These are phyloP conservation scores for Wallacemonas collosoma DNA, from an alignment of 208 protist genomes.

Conservation along the genomic window DNA sequence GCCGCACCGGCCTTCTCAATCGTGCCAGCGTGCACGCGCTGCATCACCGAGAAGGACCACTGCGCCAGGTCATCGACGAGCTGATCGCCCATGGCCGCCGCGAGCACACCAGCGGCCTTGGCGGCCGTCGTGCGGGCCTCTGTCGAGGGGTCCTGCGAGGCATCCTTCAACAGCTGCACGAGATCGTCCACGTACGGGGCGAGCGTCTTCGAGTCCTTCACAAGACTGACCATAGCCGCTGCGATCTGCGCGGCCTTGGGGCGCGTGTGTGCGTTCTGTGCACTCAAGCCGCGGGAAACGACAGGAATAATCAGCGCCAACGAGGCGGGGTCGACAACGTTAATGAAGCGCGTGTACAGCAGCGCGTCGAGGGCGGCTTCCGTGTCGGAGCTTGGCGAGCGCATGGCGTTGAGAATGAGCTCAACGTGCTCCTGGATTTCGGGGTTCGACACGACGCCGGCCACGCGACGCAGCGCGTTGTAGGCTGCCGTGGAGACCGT, in stretches of 20 bases:
- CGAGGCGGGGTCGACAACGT: conserved; percentile 91
- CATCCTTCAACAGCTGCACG: conserved; percentile 81
- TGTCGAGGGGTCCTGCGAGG: conserved; percentile 82
- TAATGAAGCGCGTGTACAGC: conserved; percentile 93
- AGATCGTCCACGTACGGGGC: conserved; percentile 87
- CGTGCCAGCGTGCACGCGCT: conserved; percentile 59
- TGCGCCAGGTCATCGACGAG: conserved; percentile 70
- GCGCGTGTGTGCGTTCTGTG: conserved; percentile 68
- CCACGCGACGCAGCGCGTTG: conserved; percentile 86
- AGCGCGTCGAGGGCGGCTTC: conserved; percentile 91
- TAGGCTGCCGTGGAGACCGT: conserved; percentile 78
- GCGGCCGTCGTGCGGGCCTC: conserved; percentile 87
- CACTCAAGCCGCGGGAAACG: conserved; percentile 78
- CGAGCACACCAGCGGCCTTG: conserved; percentile 83
- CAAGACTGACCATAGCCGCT: conserved; percentile 86
- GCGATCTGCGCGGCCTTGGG: conserved; percentile 93
- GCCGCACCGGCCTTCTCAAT: conserved; percentile 92
- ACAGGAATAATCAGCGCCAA: conserved; percentile 93
- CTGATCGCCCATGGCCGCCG: conserved; percentile 64
- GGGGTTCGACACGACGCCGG: conserved; percentile 88
- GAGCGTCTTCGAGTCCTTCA: conserved; percentile 82
- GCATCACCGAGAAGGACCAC: conserved; percentile 84
- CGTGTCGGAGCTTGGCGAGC: conserved; percentile 87
- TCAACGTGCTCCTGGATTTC: conserved; percentile 93
- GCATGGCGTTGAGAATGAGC: conserved; percentile 86